Conservation (phyloP, 2,329 filamentous ascomycete genomes). For the Lomentospora prolificans region DNA sequence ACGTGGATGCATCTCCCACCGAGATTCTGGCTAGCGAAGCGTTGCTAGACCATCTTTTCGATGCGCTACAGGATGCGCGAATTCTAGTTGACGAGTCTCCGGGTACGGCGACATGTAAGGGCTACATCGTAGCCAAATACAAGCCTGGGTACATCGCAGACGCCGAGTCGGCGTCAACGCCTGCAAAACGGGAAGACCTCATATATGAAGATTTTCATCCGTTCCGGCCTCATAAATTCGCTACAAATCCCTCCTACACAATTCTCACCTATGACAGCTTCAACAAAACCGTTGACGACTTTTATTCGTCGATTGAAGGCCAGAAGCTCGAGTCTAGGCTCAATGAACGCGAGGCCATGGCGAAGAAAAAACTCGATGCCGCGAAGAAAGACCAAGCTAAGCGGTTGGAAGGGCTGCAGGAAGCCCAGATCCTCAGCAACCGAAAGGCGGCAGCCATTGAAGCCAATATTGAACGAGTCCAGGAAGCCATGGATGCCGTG, state of each 20-base stretch:
- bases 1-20: conserved; percentile 56
- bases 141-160: conserved; percentile 16
- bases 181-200: conserved; percentile 34
- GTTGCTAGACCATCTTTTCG: conserved; percentile 56
- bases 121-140: conserved; percentile 79
- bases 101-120: conserved; percentile 54
- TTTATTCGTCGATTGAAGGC: conserved; percentile 92
- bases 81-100: conserved; percentile 61
- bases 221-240: conserved; percentile 74
- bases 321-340: conserved; percentile 81
- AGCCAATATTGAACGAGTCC: conserved; percentile 80
- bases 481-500: conserved; percentile 86
- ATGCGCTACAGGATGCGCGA: conserved; percentile 60
- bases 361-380: conserved; percentile 76
- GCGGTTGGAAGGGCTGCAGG: conserved; percentile 73
- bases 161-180: conserved; percentile 3
- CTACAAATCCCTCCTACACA: conserved; percentile 51
- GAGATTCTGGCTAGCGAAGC: conserved; percentile 59
- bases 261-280: conserved; percentile 75
- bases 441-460: conserved; percentile 86
- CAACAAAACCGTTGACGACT: conserved; percentile 90
- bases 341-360: conserved; percentile 69
- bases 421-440: conserved; percentile 71
- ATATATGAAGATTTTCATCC: conserved; percentile 95
- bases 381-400: conserved; percentile 75